Evolutionary conservation across 169 alveolate genomes (phyloP), one percentile per base, ranked within the genome.

Genomic region (Theileria parva): DNA sequence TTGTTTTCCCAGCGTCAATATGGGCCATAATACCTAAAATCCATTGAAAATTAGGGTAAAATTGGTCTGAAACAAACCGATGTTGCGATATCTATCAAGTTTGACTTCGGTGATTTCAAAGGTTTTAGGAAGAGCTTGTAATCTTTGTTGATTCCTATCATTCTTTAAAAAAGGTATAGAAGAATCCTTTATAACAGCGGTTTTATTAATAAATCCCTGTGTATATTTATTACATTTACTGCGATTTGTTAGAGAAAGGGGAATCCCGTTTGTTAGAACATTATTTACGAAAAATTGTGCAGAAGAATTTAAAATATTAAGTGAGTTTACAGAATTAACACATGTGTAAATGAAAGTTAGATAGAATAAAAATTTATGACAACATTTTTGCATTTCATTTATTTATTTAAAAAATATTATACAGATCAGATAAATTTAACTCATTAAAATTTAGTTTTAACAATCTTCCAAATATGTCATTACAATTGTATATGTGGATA

Each of bases 1-100:
- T 96, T 21, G 99, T 96, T 86, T 97, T 97, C 4, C 99, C 99
- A 13, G 99, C 99, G 85, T 97, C 99, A 39, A 97, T 96, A 80
- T 97, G 99, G 27, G 99, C 99, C 75, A 97, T 94, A 61, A 97
- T 95, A 21, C 99, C 98, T 59, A 95, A 86, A 50, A 6, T 19
- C 28, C 55, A 13, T 51, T 70, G 12, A 53, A 44, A 23, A 19
- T 28, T 9, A 15, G 17, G 51, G 27, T 19, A 70, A 19, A 70
- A 53, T 23, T 28, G 44, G 55, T 0, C 0, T 44, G 0, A 34
- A 34, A 60, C 78, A n/a, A 27, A 81, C 88, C 88, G 9, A 81
- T 81, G 64, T 81, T 81, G 69, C 88, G 73, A 60, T 81, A 81
- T 12, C 85, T 64, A 17, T 75, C 59, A 48, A 81, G 67, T 11